These are phyloP conservation scores for Prasinococcaceae sp. DNA, from an alignment of 139 green algal species.

Conservation along the genomic window DNA sequence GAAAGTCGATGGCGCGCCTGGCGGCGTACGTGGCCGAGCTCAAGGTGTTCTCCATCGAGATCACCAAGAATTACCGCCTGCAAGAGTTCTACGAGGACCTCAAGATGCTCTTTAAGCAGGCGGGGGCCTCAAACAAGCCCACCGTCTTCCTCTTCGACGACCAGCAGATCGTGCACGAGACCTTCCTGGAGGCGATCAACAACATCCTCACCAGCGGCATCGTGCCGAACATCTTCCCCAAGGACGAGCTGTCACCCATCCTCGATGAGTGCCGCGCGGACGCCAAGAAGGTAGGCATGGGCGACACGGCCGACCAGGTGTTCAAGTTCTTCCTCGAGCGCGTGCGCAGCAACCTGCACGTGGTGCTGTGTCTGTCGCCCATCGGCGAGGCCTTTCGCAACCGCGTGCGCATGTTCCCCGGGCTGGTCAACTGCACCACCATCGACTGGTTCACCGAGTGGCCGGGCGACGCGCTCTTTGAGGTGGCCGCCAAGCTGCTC, in stretches of 20 bases:
- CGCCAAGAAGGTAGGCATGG: constrained; percentile 38
- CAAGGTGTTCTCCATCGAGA: constrained; percentile 67
- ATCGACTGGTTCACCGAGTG: constrained; percentile 81
- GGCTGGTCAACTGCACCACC: constrained; percentile 67
- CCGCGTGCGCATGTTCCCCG: constrained; percentile 56
- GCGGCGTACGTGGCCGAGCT: constrained; percentile 59
- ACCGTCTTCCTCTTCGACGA: constrained; percentile 69
- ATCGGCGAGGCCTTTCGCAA: constrained; percentile 62
- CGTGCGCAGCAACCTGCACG: constrained; percentile 57
- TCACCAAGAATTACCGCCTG: constrained; percentile 45
- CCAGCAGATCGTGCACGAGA: constrained; percentile 61
- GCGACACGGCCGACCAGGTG: constrained; percentile 46
- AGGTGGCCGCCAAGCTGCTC: constrained; percentile 35
- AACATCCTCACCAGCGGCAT: constrained; percentile 56
- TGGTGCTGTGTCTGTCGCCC: constrained; percentile 61
- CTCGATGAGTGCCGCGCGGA: constrained; percentile 49
- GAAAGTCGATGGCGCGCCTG: constrained; percentile 58
- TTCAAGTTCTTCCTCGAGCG: constrained; percentile 60
- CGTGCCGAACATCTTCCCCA: constrained; percentile 56
- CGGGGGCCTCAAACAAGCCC: constrained; percentile 44
- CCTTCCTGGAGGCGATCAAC: constrained; percentile 69
- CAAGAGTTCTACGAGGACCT: constrained; percentile 58
- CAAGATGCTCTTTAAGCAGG: constrained; percentile 48
- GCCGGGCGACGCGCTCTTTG: constrained; percentile 52
- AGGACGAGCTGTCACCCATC: constrained; percentile 56